These are phyloP conservation scores for Eucalyptus erythrocorys DNA, from an alignment of 345 rosid species.

Conservation along the genomic window DNA sequence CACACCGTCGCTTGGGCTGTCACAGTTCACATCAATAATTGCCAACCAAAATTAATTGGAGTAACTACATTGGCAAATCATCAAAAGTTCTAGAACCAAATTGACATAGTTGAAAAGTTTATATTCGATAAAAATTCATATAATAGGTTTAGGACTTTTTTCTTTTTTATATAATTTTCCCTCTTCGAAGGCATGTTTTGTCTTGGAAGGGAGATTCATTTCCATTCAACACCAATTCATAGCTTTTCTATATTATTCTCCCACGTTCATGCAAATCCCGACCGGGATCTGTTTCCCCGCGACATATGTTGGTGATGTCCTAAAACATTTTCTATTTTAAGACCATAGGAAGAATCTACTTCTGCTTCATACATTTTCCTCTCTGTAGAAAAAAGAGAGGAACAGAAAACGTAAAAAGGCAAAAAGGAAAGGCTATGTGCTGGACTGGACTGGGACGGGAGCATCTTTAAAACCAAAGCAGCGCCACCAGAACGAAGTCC, in stretches of 20 bases:
- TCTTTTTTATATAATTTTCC: rapidly evolving
- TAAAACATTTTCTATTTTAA: neutral
- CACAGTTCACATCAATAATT: rapidly evolving
- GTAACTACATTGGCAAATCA: rapidly evolving
- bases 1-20: no score
- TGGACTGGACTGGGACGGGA: neutral
- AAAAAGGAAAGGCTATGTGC: neutral
- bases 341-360: neutral
- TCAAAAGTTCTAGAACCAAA: rapidly evolving
- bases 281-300: neutral
- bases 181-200: neutral
- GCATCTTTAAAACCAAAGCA: neutral
- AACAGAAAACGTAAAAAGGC: neutral
- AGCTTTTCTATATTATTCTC: neutral
- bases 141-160: rapidly evolving
- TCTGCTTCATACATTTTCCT: neutral
- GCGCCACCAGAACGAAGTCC: neutral
- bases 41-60: rapidly evolving
- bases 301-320: neutral
- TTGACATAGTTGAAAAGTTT: rapidly evolving
- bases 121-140: rapidly evolving
- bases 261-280: neutral
- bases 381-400: neutral
- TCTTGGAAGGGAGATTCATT: neutral
- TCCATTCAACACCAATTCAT: neutral